Evolutionary conservation across 202 grass and related monocot species (phyloP), one percentile per base, ranked within the genome.

Genomic region (Dendrocalamus latiflorus): DNA sequence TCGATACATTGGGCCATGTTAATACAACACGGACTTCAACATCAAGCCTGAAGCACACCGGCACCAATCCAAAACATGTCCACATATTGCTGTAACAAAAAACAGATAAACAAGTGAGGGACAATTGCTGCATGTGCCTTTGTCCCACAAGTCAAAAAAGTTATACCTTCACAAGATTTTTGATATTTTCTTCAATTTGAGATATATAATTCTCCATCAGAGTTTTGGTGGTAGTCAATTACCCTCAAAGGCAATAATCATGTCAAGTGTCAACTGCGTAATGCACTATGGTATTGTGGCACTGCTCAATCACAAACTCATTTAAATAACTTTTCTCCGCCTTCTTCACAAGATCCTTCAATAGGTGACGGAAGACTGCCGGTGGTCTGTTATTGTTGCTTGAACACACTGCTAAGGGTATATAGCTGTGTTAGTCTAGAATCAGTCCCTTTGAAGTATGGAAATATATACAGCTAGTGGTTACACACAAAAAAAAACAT

Each of bases 141-240:
- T 45, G 30, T 56, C 45, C 9, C 45, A 57, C 4, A 66, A 25
- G 3, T 44, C 21, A 3, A 62, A 68, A 67, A 33, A 25, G 6
- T 44, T 75, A 33, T 76, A 87, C 85, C 72, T 82, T 75, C 14
- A 82, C 53, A 63, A 81, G 43, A 7, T 82, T 16, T 13, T 51
- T 59, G 36, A 87, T 66, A 20, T 55, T 77, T 53, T 43, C 2
- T 17, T 50, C 20, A 18, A 30, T 71, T 22, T 17, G 9, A 47
- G 74, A 58, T 16, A 85, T 8, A 77, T 81, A 81, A 8, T 68
- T 44, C 26, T 61, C 57, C 28, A 87, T 81, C 1, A 41, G 38
- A 20, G 68, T 63, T 76, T 72, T 42, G 63, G 41, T 37, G 79
- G 79, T 36, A 69, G 15, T 42, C 72, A 55, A 64, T 63, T 54